Evolutionary conservation across 805 yeast genomes (phyloP).

Genomic region (Kuraishia piskuri): DNA sequence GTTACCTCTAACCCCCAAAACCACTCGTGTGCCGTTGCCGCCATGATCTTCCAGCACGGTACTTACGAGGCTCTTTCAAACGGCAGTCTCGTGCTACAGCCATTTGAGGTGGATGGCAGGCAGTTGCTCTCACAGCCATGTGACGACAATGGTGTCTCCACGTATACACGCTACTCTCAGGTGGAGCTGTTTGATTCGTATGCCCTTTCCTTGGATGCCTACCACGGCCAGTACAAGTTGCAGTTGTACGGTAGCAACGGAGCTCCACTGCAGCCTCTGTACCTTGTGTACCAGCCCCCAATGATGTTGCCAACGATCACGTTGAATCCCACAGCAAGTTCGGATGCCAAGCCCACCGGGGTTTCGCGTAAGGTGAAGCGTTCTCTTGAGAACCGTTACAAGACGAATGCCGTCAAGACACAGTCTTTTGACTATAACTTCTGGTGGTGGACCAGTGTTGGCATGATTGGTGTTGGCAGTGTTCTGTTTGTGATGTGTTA

Average conservation of each 20-base stretch:
- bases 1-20: slow-evolving; percentile 60
- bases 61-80: slow-evolving; percentile 52
- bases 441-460: slow-evolving; percentile 52
- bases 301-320: slow-evolving; percentile 93
- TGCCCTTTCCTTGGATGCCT: slow-evolving; percentile 57
- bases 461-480: slow-evolving; percentile 22
- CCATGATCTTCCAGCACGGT: slow-evolving; percentile 85
- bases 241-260: slow-evolving; percentile 76
- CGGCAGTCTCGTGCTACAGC: slow-evolving; percentile 63
- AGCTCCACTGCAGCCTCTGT: slow-evolving; percentile 73
- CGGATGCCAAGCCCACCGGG: slow-evolving; percentile 21
- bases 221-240: slow-evolving; percentile 77
- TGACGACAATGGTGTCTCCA: slow-evolving; percentile 45
- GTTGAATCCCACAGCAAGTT: slow-evolving; percentile 69
- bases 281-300: slow-evolving; percentile 89
- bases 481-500: slow-evolving; percentile 2
- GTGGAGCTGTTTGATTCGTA: slow-evolving; percentile 49
- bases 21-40: slow-evolving; percentile 80
- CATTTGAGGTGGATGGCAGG: slow-evolving; percentile 85
- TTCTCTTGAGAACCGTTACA: slow-evolving; percentile 69
- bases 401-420: slow-evolving; percentile 60
- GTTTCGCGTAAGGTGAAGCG: slow-evolving; percentile 46
- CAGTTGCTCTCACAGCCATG: slow-evolving; percentile 89
- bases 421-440: slow-evolving; percentile 30
- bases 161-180: slow-evolving; percentile 69